Base-by-base conservation (phyloP, 768 basidiomycete species). In the Trametes cinnabarina region DNA sequence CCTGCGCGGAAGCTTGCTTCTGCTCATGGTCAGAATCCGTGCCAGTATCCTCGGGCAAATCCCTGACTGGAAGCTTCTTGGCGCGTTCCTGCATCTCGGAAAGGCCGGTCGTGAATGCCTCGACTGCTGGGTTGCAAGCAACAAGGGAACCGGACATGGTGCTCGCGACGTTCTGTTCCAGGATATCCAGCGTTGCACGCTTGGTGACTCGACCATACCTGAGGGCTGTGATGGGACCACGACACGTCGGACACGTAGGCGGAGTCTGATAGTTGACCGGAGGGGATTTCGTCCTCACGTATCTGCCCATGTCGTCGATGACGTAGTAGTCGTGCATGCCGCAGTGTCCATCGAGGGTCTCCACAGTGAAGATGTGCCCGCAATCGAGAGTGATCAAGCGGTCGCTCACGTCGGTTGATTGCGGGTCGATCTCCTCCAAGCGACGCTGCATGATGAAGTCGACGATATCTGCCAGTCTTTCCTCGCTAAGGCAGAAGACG, bases 291-390 rank as follows among this genome's bases (percentile, higher is more conserved):
- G 66, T 65, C 0, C 53, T 60, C 0, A 59, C 39, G 56, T 61
- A 74, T 1, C 26, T 30, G 9, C 69, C 73, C 50, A 68, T 57
- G 0, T 17, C 8, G 42, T 71, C 66, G 9, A 58, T 23, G 7
- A 62, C 50, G 58, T 77, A 77, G 58, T 68, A 72, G 0, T 66
- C 56, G 11, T 44, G 22, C 61, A 77, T 65, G 3, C 62, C 51
- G 58, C 70, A 72, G 40, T 70, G 66, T 0, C 75, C 75, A 42
- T 78, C 76, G 3, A 78, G 65, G 0, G 74, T 74, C 57, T 73
- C 74, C 6, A 75, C 71, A 0, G 77, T 77, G 62, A 77, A 75
- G 39, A 68, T 63, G 57, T 78, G 77, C 1, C 72, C 68, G 49
- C 77, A 77, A 34, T 67, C 67, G 5, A 70, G 59, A 3, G 51